Conservation (phyloP, 164 flowering plant genomes). For the Chimonanthus praecox region DNA sequence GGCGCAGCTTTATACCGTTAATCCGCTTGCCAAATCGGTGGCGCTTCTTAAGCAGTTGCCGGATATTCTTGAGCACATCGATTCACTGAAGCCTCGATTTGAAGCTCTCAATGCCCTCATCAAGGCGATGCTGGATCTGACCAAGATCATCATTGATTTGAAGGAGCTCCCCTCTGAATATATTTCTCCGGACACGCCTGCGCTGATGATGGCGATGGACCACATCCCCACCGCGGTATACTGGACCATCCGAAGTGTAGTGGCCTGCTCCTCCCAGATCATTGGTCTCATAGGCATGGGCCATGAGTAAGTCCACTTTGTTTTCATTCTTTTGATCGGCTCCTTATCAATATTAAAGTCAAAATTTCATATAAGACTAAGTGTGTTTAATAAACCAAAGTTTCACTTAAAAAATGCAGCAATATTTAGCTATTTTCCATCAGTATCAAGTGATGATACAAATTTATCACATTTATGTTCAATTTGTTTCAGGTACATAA, state of each 20-base stretch:
- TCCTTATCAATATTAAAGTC: too few relatives aligned
- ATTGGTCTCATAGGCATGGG: constrained; percentile 30
- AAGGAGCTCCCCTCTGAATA: constrained; percentile 37
- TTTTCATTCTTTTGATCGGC: background rate
- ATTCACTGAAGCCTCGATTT: constrained; percentile 30
- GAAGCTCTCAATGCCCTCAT: constrained; percentile 39
- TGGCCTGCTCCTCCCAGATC: constrained; percentile 42
- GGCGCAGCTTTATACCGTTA: constrained; percentile 27
- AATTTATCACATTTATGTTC: background rate
- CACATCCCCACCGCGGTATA: constrained; percentile 49
- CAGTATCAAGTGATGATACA: too few relatives aligned
- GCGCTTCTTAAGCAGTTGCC: constrained; percentile 46
- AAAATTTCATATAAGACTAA: too few relatives aligned
- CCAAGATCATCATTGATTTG: constrained; percentile 39
- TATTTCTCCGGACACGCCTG: constrained; percentile 30
- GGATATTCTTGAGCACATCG: constrained; percentile 39
- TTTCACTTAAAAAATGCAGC: too few relatives aligned
- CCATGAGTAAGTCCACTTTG: constrained; percentile 19
- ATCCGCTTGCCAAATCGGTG: constrained; percentile 42
- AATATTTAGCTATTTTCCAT: too few relatives aligned
- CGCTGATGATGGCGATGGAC: constrained; percentile 25
- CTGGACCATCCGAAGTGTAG: constrained; percentile 45
- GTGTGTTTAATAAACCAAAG: too few relatives aligned
- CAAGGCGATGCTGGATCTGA: constrained; percentile 33
- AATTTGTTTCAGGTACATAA: constrained; percentile 3